phyloP scores from a whole-genome alignment of 106 monocot species.

The Agapanthus africanus region DNA sequence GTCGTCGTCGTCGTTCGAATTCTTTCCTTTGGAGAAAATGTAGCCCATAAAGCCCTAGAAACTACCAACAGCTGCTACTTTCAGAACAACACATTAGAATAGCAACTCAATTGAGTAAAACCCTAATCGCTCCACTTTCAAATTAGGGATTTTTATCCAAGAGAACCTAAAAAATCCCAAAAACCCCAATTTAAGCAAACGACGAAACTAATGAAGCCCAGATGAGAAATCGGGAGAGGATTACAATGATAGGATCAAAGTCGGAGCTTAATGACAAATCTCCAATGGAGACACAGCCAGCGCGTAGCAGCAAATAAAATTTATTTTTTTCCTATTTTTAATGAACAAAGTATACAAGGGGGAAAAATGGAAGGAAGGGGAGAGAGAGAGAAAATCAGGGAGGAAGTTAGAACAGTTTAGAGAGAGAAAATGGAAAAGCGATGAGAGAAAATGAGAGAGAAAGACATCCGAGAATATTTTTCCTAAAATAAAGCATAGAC shows the following conservation, averaged over 20 bases:
- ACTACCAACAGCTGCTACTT: not conserved
- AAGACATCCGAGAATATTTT: no score
- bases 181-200: not conserved
- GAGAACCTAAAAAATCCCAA: not conserved
- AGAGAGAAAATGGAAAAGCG: no score
- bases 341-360: not conserved
- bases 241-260: not conserved
- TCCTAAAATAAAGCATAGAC: no score
- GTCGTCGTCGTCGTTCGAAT: not conserved
- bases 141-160: not conserved
- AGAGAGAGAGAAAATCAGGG: not conserved
- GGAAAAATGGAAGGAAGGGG: not conserved
- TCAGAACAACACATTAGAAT: not conserved
- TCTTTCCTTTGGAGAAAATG: slow-evolving; percentile 23
- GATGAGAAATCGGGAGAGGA: not conserved
- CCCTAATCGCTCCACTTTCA: not conserved
- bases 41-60: slow-evolving; percentile 22
- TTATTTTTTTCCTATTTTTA: not conserved
- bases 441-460: no score
- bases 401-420: not conserved
- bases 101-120: no score
- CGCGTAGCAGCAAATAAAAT: not conserved
- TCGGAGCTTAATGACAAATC: not conserved
- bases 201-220: not conserved
- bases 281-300: not conserved